Evolutionary conservation across 805 yeast species (phyloP), one percentile per base, ranked within the genome.

Genomic region (Yarrowia hollandica): DNA sequence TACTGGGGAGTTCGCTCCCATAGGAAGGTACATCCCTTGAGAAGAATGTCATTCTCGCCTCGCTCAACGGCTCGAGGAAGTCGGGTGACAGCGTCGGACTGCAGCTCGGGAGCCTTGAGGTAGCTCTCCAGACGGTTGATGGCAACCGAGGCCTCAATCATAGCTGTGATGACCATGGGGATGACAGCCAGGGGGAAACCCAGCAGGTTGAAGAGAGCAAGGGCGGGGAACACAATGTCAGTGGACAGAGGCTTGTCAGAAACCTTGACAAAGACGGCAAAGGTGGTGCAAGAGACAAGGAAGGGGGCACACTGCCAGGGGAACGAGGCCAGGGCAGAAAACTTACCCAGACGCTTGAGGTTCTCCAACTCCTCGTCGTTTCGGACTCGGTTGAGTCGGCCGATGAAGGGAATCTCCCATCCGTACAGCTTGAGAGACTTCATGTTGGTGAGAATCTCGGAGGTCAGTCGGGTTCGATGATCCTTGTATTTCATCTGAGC

Each of bases 171-270:
- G 14, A 92, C 91, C 82, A 84, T 88, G 39, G 99, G 99, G 63
- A 94, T 79, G 35, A 90, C 89, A 10, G 95, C 91, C 63, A 94
- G 78, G 42, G 99, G 99, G 82, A 94, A 94, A 0, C 87, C 79
- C 61, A 94, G 79, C 69, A 94, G 76, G 71, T 92, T 94, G 73
- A 81, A 81, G 63, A 81, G 72, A 3, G 84, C 72, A 64, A 81
- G 72, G 2, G 84, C 82, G 3, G 85, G 86, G 76, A 83, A 83
- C 5, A 94, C 97, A 64, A 91, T 79, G 66, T 94, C 99, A 3
- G 97, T 89, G 0, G 92, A 80, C 68, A 94, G 79, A 21, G 96
- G 90, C 54, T 71, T 76, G 62, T 80, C 81, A 58, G 83, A 79
- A 37, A 83, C 73, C 59, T 78, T 77, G 21, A 86, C 86, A 69